Base-by-base conservation (phyloP, 2,329 filamentous ascomycete species). In the Lachnellula cervina region DNA sequence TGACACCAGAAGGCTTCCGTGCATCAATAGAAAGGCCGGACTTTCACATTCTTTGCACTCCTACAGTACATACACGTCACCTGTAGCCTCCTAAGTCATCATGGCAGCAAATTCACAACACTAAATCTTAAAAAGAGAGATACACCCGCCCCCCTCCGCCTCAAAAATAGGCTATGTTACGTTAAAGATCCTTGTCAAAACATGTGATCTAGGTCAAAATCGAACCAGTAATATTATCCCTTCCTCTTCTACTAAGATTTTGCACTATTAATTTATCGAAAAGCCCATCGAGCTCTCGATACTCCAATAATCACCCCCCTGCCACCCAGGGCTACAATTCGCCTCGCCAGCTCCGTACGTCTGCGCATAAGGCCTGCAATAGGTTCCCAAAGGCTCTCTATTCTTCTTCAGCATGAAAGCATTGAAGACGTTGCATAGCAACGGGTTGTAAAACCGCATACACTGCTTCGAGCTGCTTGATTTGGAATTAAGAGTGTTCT, bases 161-260 rank as follows among this genome's bases (percentile, higher is more conserved):
- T n/a, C n/a, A n/a, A n/a, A n/a, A n/a, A n/a, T n/a, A n/a, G n/a
- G n/a, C 7, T 28, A 28, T 28, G 79, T 85, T 61, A 63, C 64
- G 5, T 70, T 21, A 21, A 21, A 21, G 21, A 2, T 87, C 28
- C 85, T 86, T 62, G 60, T 62, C 37, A 80, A 78, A 57, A 87
- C 86, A 81, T 81, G 86, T 65, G 81, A 80, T 0, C 83, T 81
- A 0, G 82, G 83, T 77, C 81, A 81, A 1, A 85, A 86, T 59
- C 59, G 63, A 40, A 78, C 76, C 0, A 65, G 72, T 5, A 70
- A 75, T 13, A 71, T 77, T 78, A 34, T 77, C 79, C 72, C 80
- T 62, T 66, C 58, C 59, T 54, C 59, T 62, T 25, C 52, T 56
- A n/a, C 35, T 13, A 38, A n/a, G 37, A 16, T n/a, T 1, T 38